These are phyloP conservation scores for Floccularia luteovirens DNA, from an alignment of 768 basidiomycete genomes.

Conservation along the genomic window DNA sequence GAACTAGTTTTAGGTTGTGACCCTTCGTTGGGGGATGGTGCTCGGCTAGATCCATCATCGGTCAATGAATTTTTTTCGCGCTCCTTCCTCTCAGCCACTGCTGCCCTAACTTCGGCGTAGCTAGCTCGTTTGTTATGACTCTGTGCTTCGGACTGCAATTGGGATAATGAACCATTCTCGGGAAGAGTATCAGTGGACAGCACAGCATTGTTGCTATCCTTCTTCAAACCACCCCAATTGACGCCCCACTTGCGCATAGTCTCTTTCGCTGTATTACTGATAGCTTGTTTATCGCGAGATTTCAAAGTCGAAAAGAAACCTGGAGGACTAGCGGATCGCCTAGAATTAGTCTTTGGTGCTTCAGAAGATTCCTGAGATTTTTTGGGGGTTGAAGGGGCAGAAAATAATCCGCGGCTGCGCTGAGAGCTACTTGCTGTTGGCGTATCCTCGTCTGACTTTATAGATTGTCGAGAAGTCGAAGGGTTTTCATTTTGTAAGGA, in stretches of 20 bases:
- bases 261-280: slow-evolving; percentile 81
- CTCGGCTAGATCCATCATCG: slow-evolving; percentile 6
- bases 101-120: slow-evolving; percentile 70
- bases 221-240: slow-evolving; percentile 65
- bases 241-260: slow-evolving; percentile 90
- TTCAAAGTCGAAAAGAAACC: slow-evolving; percentile 77
- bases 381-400: slow-evolving; percentile 23
- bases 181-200: slow-evolving; percentile 29
- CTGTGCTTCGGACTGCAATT: slow-evolving; percentile 17
- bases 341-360: slow-evolving; percentile 14
- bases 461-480: slow-evolving; percentile 8
- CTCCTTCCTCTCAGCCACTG: slow-evolving; percentile 62
- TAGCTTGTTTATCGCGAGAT: slow-evolving; percentile 77
- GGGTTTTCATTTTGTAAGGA: too few species aligned
- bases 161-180: slow-evolving; percentile 30
- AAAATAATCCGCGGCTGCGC: slow-evolving; percentile 23
- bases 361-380: slow-evolving; percentile 24
- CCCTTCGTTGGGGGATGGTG: slow-evolving; percentile 9
- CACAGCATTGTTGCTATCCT: slow-evolving; percentile 28
- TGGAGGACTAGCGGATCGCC: slow-evolving; percentile 37
- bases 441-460: too few species aligned
- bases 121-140: slow-evolving; percentile 41
- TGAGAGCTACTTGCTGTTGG: slow-evolving; percentile 36
- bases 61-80: slow-evolving; percentile 24
- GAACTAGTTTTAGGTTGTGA: slow-evolving; percentile 5